Conservation (phyloP, 345 rosid species). For the Fremontodendron californicum region DNA sequence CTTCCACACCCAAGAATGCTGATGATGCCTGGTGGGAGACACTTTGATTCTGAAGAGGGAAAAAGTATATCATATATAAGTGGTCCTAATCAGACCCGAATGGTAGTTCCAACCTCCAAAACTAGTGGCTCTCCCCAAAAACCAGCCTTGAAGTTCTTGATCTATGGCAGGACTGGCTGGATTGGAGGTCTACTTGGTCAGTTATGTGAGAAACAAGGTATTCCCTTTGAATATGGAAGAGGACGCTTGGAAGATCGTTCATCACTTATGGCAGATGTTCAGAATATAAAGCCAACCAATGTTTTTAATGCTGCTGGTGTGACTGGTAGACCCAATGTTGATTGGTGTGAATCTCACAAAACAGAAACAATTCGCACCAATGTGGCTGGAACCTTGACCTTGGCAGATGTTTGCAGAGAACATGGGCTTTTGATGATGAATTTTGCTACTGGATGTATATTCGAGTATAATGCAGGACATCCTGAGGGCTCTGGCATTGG, state of each 20-base stretch:
- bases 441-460: conserved; percentile 90
- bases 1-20: conserved; percentile 90
- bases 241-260: conserved; percentile 79
- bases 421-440: conserved; percentile 67
- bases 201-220: conserved; percentile 74
- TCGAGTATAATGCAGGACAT: conserved; percentile 78
- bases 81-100: conserved; percentile 47
- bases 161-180: conserved; percentile 92
- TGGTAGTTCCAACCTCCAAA: conserved; percentile 62
- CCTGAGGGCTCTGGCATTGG: conserved; percentile 87
- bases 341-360: conserved; percentile 95
- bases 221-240: conserved; percentile 69
- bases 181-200: conserved; percentile 83
- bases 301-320: conserved; percentile 92
- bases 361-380: conserved; percentile 82
- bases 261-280: conserved; percentile 64
- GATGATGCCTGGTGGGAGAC: conserved; percentile 89
- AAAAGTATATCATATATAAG: conserved; percentile 28
- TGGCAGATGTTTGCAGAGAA: conserved; percentile 86
- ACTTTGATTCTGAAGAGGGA: conserved; percentile 61
- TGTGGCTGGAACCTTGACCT: conserved; percentile 76
- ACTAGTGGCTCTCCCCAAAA: conserved; percentile 36
- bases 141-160: conserved; percentile 63
- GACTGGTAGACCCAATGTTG: conserved; percentile 93
- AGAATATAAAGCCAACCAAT: conserved; percentile 69